A percentile compares a stretch with the other conserved stretches of the same genome.
These are phyloP conservation scores for Candolleomyces eurysporus DNA, from an alignment of 768 basidiomycete genomes.

Conservation along the genomic window DNA sequence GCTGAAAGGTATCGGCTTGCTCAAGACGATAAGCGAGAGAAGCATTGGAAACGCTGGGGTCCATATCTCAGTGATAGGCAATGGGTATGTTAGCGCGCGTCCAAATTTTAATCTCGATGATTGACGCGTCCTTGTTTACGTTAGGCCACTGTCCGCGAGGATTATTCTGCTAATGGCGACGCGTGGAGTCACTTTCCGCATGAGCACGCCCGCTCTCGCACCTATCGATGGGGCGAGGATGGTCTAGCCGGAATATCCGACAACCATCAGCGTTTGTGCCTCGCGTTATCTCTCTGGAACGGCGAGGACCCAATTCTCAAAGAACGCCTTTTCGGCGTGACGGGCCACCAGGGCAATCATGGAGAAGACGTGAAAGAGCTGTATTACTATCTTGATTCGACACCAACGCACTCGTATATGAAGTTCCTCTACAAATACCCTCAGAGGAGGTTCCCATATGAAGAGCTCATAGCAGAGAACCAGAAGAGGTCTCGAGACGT, in stretches of 20 bases:
- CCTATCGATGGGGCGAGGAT: constrained; percentile 99
- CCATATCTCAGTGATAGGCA: constrained; percentile 97
- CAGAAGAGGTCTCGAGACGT: constrained; percentile 80
- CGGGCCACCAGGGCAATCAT: constrained; percentile 97
- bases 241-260: constrained; percentile 97
- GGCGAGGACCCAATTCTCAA: constrained; percentile 92
- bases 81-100: constrained; percentile 66
- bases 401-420: constrained; percentile 99
- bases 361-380: constrained; percentile 99
- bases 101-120: constrained; percentile 1
- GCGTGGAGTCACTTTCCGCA: constrained; percentile 96
- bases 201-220: constrained; percentile 87
- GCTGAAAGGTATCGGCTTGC: constrained; percentile 83
- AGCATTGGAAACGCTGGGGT: constrained; percentile 99
- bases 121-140: constrained; percentile 4
- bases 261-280: constrained; percentile 93
- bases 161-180: constrained; percentile 95
- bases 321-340: constrained; percentile 94
- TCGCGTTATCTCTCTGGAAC: constrained; percentile 93
- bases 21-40: constrained; percentile 75
- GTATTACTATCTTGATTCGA: constrained; percentile 98
- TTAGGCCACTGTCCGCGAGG: constrained; percentile 96
- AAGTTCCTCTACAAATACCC: constrained; percentile 99
- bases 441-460: constrained; percentile 89
- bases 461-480: constrained; percentile 87